Base-by-base conservation (phyloP, 441 rosid genomes). In the Erysimum cheiri region DNA sequence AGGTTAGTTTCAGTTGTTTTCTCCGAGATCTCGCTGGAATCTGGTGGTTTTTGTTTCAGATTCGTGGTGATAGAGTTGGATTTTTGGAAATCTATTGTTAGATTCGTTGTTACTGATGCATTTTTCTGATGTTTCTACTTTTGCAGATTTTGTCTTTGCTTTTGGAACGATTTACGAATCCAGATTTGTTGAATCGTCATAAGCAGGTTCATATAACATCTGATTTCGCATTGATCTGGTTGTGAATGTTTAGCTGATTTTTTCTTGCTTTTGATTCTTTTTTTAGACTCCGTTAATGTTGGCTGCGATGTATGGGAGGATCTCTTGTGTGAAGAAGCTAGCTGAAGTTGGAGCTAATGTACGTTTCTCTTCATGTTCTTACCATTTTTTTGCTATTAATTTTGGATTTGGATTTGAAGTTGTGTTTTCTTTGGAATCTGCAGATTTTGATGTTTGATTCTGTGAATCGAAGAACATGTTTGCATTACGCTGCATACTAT, bases 301-400 rank as follows among this genome's bases (percentile, higher is more conserved):
- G 55, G 98, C 98, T 67, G 97, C 98, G 60, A 90, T 92, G 95
- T 85, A 87, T 70, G 99, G 98, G 26, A 92, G 83, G 78, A 87
- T 86, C 74, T 57, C 78, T 12, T 95, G 97, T 59, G 78, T 95
- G 79, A 78, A 82, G 80, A 92, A 83, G 85, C 87, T 95, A 50
- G 77, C 93, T 47, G 90, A 85, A 82, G 96, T 94, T 10, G 96
- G 97, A 56, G 99, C 97, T 64, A 92, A 95, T 88, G 98, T 95
- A 11, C 35, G 4, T 64, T 14, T 43, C 19, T 37, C 0, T 69
- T 60, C 10, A 59, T 57, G 11, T 52, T 46, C 8, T 33, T 55
- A 22, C 15, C 0, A 4, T 47, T 32, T 43, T 35, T 26, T 17
- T 54, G 4, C n/a, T 8, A 32, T 55, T 58, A n/a, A 0, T n/a